phyloP scores from a whole-genome alignment of 169 alveolate genomes.

The Eimeria sp. region DNA sequence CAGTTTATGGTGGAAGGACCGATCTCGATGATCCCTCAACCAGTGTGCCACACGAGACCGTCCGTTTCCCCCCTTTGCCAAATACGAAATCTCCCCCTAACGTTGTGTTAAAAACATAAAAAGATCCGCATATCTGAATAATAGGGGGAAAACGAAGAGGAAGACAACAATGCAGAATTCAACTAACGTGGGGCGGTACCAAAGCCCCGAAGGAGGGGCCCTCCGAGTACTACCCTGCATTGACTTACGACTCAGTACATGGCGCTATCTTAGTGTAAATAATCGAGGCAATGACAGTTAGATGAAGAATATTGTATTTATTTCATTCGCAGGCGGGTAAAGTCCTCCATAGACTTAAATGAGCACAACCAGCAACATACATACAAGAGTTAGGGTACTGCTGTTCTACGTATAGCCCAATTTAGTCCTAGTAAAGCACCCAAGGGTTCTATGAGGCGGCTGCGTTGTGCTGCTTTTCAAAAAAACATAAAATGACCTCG shows the following conservation, averaged over 20 bases:
- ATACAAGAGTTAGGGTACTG: too few relatives aligned
- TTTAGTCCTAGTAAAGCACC: too few relatives aligned
- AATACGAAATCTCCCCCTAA: neutral
- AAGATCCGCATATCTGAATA: neutral
- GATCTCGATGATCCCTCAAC: neutral
- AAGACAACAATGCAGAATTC: neutral
- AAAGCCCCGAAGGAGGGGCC: conserved; percentile 8
- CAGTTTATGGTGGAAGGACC: neutral
- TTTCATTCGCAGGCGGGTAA: neutral
- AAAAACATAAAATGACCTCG: too few relatives aligned
- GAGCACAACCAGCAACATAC: too few relatives aligned
- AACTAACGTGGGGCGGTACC: neutral
- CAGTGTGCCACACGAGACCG: neutral
- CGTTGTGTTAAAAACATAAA: neutral
- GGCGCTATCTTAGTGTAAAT: neutral
- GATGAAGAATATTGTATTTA: too few relatives aligned
- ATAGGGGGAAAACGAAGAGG: neutral
- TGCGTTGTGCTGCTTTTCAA: too few relatives aligned
- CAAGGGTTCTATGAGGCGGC: too few relatives aligned
- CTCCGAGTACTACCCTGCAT: neutral
- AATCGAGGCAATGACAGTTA: neutral
- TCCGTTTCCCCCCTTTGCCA: neutral
- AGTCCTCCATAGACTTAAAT: neutral
- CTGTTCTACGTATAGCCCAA: too few relatives aligned
- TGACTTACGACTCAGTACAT: neutral